Base-by-base conservation (phyloP, 305 asterid genomes). In the Stenogyne calaminthoides region DNA sequence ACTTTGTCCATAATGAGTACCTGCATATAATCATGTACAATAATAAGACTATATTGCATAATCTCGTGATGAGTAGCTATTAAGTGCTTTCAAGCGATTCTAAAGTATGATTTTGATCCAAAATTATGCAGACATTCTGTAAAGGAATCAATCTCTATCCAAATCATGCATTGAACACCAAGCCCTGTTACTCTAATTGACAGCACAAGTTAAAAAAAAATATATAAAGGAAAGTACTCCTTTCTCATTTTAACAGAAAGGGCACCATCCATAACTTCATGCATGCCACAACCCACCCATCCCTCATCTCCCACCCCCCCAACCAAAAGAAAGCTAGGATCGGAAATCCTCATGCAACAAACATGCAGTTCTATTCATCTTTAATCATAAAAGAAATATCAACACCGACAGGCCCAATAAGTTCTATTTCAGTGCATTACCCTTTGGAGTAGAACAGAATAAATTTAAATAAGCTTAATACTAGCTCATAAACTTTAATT, bases 1-100 rank as follows among this genome's bases (percentile, higher is more conserved):
- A 95, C 96, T 88, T 86, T 95, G 82, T 95, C 99, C 99, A 95
- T 95, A 88, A 95, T 92, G 75, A 95, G 94, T 72, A 95, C 98
- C 99, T 95, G 91, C 75, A 75, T 42, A 64, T 37, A 60, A 78
- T 64, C 56, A 76, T n/a, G 5, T 16, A 62, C 65, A 37, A 49
- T 46, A 55, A 44, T 52, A 46, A 8, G 47, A 46, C 40, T 22
- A 54, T 20, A 15, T 60, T 49, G 19, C 66, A 55, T 19, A 40
- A 56, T 56, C 54, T 34, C 49, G 63, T 11, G 44, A 32, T 11
- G 64, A 44, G 51, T 59, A 19, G 49, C 49, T 58, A 18, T 22
- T 19, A 36, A 51, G 64, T 58, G 56, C 69, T 67, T 29, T 52
- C 19, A 19, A 59, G 37, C 3, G 40, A 63, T 59, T 59, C 64